phyloP scores from a whole-genome alignment of 2,329 filamentous ascomycete genomes.

The Raffaelea arxii region DNA sequence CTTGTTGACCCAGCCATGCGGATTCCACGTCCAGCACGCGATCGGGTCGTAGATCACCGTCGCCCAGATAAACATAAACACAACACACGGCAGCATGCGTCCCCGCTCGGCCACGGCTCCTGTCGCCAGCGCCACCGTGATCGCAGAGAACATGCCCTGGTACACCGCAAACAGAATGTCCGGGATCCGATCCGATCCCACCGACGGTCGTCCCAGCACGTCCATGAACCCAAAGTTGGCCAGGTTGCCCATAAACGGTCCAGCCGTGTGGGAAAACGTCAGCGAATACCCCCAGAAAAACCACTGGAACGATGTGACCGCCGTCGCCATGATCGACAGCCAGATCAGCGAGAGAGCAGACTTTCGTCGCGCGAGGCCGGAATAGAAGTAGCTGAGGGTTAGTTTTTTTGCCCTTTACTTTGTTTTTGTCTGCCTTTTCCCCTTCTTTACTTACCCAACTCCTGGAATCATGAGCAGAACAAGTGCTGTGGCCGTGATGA shows the following conservation, averaged over 20 bases:
- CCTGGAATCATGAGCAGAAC: constrained; percentile 90
- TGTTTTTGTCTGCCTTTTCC: not conserved
- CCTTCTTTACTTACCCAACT: constrained; percentile 50
- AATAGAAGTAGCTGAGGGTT: constrained; percentile 68
- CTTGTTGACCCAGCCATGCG: constrained; percentile 66
- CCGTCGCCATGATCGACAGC: constrained; percentile 80
- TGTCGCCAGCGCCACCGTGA: constrained; percentile 76
- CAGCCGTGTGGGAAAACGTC: constrained; percentile 69
- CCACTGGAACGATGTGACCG: constrained; percentile 83
- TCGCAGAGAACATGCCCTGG: constrained; percentile 80
- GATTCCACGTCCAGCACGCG: constrained; percentile 92
- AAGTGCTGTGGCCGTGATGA: constrained; percentile 71
- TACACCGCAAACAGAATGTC: constrained; percentile 81
- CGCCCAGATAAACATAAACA: constrained; percentile 91
- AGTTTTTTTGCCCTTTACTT: not conserved
- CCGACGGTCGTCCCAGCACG: constrained; percentile 65
- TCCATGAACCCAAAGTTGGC: constrained; percentile 70
- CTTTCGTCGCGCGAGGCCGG: constrained; percentile 78
- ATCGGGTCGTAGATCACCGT: constrained; percentile 88
- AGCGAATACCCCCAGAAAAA: constrained; percentile 89
- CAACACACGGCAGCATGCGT: constrained; percentile 75
- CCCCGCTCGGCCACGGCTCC: constrained; percentile 73
- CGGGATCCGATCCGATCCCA: constrained; percentile 63
- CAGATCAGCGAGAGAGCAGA: constrained; percentile 84
- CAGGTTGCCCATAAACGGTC: constrained; percentile 67